Evolutionary conservation across 169 alveolate genomes (phyloP).

Genomic region (Eimeria maxima): DNA sequence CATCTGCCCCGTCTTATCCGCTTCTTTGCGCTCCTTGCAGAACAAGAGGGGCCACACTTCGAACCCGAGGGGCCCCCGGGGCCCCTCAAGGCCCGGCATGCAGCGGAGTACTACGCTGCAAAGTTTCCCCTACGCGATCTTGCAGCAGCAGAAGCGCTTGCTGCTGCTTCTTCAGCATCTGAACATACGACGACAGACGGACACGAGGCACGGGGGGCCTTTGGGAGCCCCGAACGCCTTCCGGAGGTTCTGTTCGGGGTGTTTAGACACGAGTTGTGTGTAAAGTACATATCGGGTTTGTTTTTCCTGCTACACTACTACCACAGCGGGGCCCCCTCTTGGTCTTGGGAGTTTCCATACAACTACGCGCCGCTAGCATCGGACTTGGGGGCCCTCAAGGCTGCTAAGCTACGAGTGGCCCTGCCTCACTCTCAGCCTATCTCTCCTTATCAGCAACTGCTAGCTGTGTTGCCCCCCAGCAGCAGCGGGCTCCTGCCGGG

Average conservation of each 20-base stretch:
- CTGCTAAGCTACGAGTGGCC: neutral
- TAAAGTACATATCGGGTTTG: conserved; percentile 34
- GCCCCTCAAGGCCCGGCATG: conserved; percentile 23
- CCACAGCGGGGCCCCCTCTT: conserved; percentile 96
- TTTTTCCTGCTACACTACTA: conserved; percentile 80
- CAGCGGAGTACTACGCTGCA: conserved; percentile 63
- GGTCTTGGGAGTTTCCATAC: conserved; percentile 99
- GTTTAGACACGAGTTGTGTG: conserved; percentile 34
- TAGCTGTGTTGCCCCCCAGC: conserved; percentile 76
- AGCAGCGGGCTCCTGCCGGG: conserved; percentile 68
- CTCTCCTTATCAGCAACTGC: conserved; percentile 78
- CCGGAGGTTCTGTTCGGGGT: conserved; percentile 26
- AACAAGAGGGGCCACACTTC: conserved; percentile 51
- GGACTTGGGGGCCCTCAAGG: conserved; percentile 69
- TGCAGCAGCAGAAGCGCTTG: conserved; percentile 31
- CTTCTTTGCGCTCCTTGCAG: conserved; percentile 51
- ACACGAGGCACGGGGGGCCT: neutral
- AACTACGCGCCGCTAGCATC: conserved; percentile 96
- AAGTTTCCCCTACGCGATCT: conserved; percentile 66
- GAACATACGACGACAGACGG: neutral
- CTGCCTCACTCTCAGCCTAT: conserved; percentile 35
- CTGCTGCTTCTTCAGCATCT: conserved; percentile 26
- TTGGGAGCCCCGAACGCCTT: neutral
- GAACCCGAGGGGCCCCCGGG: conserved; percentile 7
- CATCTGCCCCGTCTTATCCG: conserved; percentile 64